Conservation (phyloP, 345 rosid species). For the Populus deltoides region DNA sequence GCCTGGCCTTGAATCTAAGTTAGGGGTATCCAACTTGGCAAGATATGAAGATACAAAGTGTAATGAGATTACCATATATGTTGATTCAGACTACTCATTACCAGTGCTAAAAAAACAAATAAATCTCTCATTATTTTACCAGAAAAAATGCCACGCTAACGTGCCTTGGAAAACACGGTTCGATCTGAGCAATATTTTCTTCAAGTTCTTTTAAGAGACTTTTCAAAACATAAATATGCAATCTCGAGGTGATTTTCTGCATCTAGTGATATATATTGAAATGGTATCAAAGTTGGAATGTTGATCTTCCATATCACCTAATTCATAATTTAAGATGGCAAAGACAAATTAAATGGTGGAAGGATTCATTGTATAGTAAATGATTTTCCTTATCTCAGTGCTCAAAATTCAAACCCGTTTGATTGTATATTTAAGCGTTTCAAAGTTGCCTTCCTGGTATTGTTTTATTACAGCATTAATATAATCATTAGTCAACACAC, state of each 20-base stretch:
- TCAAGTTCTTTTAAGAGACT: neutral
- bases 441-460: constrained; percentile 11
- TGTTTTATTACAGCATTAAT: constrained; percentile 3
- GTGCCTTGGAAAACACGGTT: neutral
- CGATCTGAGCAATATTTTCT: neutral
- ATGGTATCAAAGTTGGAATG: neutral
- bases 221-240: neutral
- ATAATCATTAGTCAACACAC: neutral
- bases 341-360: neutral
- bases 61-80: neutral
- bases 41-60: neutral
- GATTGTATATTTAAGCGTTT: constrained; percentile 11
- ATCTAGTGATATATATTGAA: neutral
- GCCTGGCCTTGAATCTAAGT: neutral
- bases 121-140: neutral
- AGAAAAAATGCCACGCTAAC: too few species aligned
- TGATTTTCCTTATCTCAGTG: neutral
- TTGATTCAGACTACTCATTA: neutral
- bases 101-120: neutral
- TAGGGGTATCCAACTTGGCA: neutral
- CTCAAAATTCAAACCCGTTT: neutral
- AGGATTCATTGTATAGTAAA: neutral
- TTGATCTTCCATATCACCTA: neutral
- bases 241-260: neutral
- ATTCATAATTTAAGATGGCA: neutral